Conservation (phyloP, 192 early-diverging fungal species). For the Podila verticillata region DNA sequence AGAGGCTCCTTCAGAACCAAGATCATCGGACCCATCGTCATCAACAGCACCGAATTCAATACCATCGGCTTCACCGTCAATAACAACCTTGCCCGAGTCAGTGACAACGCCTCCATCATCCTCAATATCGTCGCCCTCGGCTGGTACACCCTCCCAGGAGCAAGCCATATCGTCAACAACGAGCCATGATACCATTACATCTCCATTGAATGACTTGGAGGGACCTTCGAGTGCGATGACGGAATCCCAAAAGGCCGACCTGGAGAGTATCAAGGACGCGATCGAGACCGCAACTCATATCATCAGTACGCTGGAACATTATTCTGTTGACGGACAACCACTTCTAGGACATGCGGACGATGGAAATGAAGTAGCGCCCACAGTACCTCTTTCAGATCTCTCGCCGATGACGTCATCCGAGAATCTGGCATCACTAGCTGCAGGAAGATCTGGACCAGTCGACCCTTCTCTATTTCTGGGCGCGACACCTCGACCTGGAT, state of each 20-base stretch:
- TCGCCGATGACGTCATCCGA: slow-evolving; percentile 48
- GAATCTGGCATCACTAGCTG: slow-evolving; percentile 35
- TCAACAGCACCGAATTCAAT: background rate
- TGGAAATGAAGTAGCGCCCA: slow-evolving; percentile 26
- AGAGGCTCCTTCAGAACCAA: slow-evolving; percentile 14
- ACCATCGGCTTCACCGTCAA: background rate
- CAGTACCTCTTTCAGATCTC: slow-evolving; percentile 32
- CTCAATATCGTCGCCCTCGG: too few relatives aligned
- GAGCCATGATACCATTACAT: slow-evolving; percentile 17
- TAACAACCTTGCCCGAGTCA: background rate
- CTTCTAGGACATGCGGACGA: slow-evolving; percentile 37
- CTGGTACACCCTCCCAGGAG: too few relatives aligned
- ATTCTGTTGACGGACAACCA: slow-evolving; percentile 47
- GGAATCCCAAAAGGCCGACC: slow-evolving; percentile 30
- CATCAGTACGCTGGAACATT: slow-evolving; percentile 42
- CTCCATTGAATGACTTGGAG: background rate
- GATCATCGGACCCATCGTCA: background rate
- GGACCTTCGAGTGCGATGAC: background rate
- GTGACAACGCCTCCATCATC: background rate
- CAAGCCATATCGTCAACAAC: background rate
- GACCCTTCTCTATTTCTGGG: slow-evolving; percentile 41
- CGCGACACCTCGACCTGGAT: slow-evolving; percentile 19
- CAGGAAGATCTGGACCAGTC: slow-evolving; percentile 16
- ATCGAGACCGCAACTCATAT: slow-evolving; percentile 47
- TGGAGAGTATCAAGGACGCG: slow-evolving; percentile 46